Base-by-base conservation (phyloP, 2,329 filamentous ascomycete genomes). In the Penicillium sp. region DNA sequence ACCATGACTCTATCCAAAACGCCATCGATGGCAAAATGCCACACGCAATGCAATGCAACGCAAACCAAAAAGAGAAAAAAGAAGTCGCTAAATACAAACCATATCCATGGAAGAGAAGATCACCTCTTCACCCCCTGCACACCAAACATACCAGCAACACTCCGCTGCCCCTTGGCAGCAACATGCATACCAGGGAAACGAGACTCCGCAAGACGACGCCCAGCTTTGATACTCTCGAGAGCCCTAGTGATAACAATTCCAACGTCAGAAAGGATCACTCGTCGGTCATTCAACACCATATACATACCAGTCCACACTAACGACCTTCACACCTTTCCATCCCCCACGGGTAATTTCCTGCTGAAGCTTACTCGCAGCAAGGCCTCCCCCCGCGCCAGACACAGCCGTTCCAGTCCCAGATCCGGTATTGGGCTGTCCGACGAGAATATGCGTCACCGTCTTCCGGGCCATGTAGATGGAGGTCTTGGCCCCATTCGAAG, bases 361-460 rank as follows among this genome's bases (percentile, higher is more conserved):
- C 59, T 95, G 85, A 43, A 94, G 72, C 72, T 96, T 96, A 28
- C 77, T 77, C 1, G 80, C 82, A 4, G 89, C 81, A 6, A 96
- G 74, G 0, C 86, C 87, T 38, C 88, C 88, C 0, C 87, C 87
- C 9, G 78, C 79, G 39, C 82, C 83, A 26, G 57, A 56, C 12
- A 32, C 44, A 26, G 28, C 12, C 0, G 3, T 31, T 24, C 33
- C 43, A 39, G 10, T 6, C 2, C 17, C 19, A n/a, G 68, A 68
- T 37, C 64, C 66, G 12, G 52, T 54, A 49, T 75, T 75, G 17
- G 81, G 79, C 45, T 72, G 77, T 7, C 87, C 87, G 6, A 95
- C 69, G 49, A 96, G 85, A 53, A 96, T 85, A 68, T 96, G 90
- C 31, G 89, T 95, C 57, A 95, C 87, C 44, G 77, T 79, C 33